A percentile compares a stretch with the other conserved stretches of the same genome.
Conservation (phyloP, 2,329 filamentous ascomycete genomes). For the Xylariales sp. region DNA sequence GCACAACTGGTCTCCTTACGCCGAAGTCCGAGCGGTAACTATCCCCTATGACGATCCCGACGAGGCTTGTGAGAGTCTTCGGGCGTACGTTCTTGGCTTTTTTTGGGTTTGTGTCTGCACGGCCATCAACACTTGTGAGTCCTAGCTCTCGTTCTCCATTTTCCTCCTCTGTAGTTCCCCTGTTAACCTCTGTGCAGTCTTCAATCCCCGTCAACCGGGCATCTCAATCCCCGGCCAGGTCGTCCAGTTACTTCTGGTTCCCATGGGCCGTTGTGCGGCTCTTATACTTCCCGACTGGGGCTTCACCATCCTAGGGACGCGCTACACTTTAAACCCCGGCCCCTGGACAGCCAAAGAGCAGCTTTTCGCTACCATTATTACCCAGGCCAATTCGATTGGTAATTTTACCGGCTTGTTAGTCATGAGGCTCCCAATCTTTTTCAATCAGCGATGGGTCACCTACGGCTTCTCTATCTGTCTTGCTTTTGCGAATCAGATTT, state of each 20-base stretch:
- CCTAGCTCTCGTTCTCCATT: not conserved
- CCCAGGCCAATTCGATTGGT: conserved; percentile 41
- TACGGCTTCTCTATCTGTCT: conserved; percentile 46
- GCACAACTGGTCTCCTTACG: conserved; percentile 30
- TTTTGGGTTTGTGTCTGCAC: conserved; percentile 17
- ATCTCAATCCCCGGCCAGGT: conserved; percentile 35
- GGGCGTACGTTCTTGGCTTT: conserved; percentile 21
- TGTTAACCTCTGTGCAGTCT: conserved; percentile 27
- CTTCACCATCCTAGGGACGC: conserved; percentile 33
- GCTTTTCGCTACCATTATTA: conserved; percentile 53
- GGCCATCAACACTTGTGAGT: conserved; percentile 8
- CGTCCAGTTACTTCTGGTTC: conserved; percentile 34
- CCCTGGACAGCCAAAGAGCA: conserved; percentile 57
- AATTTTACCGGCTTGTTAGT: conserved; percentile 42
- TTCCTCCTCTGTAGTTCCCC: too few relatives aligned
- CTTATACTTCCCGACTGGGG: conserved; percentile 27
- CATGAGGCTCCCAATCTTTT: conserved; percentile 42
- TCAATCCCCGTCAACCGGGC: conserved; percentile 35
- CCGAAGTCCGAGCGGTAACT: conserved; percentile 38
- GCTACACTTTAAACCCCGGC: conserved; percentile 51
- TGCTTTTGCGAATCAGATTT: conserved; percentile 43
- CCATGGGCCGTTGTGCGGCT: conserved; percentile 29
- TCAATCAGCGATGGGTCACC: conserved; percentile 41
- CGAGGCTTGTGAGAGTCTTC: conserved; percentile 21
- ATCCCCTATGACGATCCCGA: conserved; percentile 20